Evolutionary conservation across 2,329 filamentous ascomycete genomes (phyloP).

Genomic region (Leptodontidium sp.): DNA sequence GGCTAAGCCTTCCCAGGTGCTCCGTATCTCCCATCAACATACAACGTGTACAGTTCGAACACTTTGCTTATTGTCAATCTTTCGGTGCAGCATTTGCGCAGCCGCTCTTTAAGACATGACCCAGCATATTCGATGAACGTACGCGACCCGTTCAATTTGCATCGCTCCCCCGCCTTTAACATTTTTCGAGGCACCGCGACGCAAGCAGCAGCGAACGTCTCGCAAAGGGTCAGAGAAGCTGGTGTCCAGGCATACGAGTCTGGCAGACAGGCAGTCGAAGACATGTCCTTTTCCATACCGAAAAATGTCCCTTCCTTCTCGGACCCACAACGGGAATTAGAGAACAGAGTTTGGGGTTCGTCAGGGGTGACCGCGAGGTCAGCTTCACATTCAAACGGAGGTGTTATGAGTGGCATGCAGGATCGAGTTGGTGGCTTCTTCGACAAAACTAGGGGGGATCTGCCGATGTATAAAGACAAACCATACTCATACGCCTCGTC

Average conservation of each 20-base stretch:
- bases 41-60: conserved; percentile 30
- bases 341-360: conserved; percentile 72
- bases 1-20: conserved; percentile 15
- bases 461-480: conserved; percentile 99
- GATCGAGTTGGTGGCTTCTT: conserved; percentile 72
- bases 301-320: conserved; percentile 75
- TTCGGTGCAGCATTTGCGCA: conserved; percentile 29
- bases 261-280: conserved; percentile 50
- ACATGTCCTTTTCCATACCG: conserved; percentile 72
- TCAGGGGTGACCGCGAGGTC: conserved; percentile 55
- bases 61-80: conserved; percentile 12
- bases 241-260: conserved; percentile 57
- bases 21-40: conserved; percentile 12
- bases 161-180: conserved; percentile 56
- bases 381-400: conserved; percentile 41
- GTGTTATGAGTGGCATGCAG: conserved; percentile 61
- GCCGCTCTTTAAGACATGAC: conserved; percentile 43
- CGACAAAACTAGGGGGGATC: conserved; percentile 59
- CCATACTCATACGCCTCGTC: conserved; percentile 77
- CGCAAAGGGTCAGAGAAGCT: conserved; percentile 58
- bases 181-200: conserved; percentile 59
- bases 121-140: conserved; percentile 45
- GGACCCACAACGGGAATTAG: conserved; percentile 68
- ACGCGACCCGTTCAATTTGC: conserved; percentile 49
- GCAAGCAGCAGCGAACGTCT: conserved; percentile 54